These are phyloP conservation scores for Leccinum ochraceum DNA, from an alignment of 768 basidiomycete species.

Conservation along the genomic window DNA sequence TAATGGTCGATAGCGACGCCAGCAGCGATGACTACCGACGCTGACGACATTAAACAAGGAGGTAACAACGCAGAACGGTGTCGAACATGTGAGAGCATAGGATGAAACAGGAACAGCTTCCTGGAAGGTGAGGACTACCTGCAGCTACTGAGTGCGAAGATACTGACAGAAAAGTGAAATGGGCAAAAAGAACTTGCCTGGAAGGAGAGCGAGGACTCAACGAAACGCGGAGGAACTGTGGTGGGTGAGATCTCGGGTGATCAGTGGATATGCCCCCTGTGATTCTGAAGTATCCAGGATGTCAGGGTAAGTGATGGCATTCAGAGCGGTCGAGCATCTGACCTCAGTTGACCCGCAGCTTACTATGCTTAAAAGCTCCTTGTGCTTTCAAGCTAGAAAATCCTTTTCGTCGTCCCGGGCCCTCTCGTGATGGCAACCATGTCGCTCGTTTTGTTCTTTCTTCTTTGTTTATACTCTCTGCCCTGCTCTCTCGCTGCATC, in stretches of 20 bases:
- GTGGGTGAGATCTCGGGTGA: not conserved
- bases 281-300: not conserved
- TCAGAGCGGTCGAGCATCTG: not conserved
- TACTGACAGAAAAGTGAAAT: too few relatives aligned
- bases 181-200: too few relatives aligned
- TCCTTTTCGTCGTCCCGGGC: not conserved
- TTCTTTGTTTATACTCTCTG: not conserved
- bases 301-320: not conserved
- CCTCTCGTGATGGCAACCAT: slow-evolving; percentile 2
- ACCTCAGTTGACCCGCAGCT: not conserved
- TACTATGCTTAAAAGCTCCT: not conserved
- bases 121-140: too few relatives aligned
- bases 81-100: too few relatives aligned
- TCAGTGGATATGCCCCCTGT: not conserved
- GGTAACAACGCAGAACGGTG: too few relatives aligned
- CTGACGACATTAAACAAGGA: too few relatives aligned
- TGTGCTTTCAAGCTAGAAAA: not conserved
- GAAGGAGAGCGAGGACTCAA: too few relatives aligned
- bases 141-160: too few relatives aligned
- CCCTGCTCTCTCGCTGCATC: slow-evolving; percentile 12
- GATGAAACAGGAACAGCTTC: too few relatives aligned
- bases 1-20: too few relatives aligned
- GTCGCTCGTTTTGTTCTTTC: slow-evolving; percentile 1
- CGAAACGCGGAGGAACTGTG: not conserved
- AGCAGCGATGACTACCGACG: too few relatives aligned